Evolutionary conservation across 495 filamentous ascomycete species (phyloP).

Genomic region (Tuber indicum): DNA sequence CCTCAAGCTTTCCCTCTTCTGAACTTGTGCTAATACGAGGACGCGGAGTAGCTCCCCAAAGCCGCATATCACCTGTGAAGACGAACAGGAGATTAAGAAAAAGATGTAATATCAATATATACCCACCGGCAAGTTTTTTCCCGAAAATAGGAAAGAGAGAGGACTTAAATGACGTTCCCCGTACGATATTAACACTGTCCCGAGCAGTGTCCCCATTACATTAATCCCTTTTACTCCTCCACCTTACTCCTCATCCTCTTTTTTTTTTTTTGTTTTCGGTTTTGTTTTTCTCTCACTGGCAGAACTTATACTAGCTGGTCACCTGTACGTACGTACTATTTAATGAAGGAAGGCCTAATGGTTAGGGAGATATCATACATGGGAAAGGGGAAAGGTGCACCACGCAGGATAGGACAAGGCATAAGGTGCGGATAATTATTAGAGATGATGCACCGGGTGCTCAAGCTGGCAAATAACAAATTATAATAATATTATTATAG

Average conservation of each 20-base stretch:
- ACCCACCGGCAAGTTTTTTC: constrained; percentile 36
- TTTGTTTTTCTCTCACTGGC: background rate
- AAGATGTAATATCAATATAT: constrained; percentile 5
- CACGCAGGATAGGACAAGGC: background rate
- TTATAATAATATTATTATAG: background rate
- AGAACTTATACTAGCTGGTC: background rate
- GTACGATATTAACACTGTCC: background rate
- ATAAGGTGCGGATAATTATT: background rate
- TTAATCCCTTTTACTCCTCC: background rate
- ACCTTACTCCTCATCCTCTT: background rate
- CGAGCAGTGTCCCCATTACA: background rate
- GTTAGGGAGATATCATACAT: background rate
- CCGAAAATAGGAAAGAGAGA: background rate
- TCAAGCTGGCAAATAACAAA: background rate
- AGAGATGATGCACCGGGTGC: background rate
- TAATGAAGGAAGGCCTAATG: constrained; percentile 1
- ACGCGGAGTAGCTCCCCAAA: constrained; percentile 9
- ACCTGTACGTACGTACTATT: background rate
- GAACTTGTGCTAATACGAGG: constrained; percentile 5
- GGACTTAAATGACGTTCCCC: background rate
- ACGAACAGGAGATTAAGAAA: background rate
- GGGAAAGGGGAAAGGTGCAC: background rate
- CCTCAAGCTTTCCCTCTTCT: constrained; percentile 45
- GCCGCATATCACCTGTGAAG: background rate
- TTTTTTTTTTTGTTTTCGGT: background rate